phyloP scores from a whole-genome alignment of 306 rosid species.

The Castanea crenata region DNA sequence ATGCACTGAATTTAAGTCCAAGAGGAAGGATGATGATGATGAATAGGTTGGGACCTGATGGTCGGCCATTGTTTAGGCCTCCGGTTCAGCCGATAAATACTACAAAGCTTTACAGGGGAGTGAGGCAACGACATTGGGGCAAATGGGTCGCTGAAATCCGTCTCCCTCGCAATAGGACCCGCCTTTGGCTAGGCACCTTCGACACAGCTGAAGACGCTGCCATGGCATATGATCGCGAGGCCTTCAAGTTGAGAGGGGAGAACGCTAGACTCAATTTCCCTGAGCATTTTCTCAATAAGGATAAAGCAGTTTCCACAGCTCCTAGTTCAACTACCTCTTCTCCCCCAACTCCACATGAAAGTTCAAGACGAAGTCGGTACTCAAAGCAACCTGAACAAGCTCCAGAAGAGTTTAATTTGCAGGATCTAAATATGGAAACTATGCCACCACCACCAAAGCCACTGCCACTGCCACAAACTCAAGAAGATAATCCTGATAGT shows the following conservation, averaged over 20 bases:
- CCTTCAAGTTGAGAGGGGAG: conserved; percentile 88
- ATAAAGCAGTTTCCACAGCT: conserved; percentile 29
- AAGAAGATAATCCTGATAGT: conserved; percentile 40
- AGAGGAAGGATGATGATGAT: conserved; percentile 69
- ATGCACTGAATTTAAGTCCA: conserved; percentile 68
- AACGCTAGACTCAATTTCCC: conserved; percentile 96
- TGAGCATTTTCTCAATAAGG: conserved; percentile 61
- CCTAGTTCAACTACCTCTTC: conserved; percentile 35
- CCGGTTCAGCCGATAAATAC: conserved; percentile 60
- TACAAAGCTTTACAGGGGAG: conserved; percentile 88
- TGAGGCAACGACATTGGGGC: conserved; percentile 98
- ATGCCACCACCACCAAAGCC: conserved; percentile 16
- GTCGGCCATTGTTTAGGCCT: conserved; percentile 47
- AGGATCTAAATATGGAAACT: conserved; percentile 16
- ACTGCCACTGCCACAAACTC: conserved; percentile 10
- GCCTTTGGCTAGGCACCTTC: conserved; percentile 95
- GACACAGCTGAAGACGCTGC: conserved; percentile 99
- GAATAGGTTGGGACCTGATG: conserved; percentile 51
- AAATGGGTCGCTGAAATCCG: conserved; percentile 99
- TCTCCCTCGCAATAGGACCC: conserved; percentile 81
- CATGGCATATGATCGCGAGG: conserved; percentile 94
- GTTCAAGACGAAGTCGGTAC: conserved; percentile 20
- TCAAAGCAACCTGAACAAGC: conserved; percentile 27
- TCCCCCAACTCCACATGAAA: conserved; percentile 11
- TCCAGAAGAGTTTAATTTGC: neutral